Evolutionary conservation across 805 yeast species (phyloP), one percentile per base, ranked within the genome.

Genomic region (Lachancea thermotolerans): DNA sequence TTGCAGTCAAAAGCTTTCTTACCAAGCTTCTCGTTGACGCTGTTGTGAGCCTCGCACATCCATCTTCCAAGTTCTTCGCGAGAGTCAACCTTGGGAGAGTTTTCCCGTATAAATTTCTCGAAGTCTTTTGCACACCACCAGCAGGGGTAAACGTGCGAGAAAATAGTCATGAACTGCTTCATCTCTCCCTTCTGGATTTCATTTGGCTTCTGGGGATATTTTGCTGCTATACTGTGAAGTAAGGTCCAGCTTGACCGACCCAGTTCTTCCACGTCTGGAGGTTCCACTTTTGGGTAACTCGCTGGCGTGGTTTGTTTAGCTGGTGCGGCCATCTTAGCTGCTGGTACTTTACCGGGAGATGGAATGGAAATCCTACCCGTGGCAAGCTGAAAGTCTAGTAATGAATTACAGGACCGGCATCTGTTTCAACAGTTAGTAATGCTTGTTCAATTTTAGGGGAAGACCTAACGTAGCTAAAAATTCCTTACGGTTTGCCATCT

Each of bases 1-100:
- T 80, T 71, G 57, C 98, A 91, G 60, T 91, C 89, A 60, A 93
- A 93, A 45, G 69, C 70, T 6, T 86, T 87, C 65, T 93, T 93
- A 1, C 95, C 95, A 25, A 91, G 62, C 62, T 89, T 90, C 15
- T 62, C 70, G 64, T 93, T 93, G n/a, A 93, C 98, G 32, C 77
- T 85, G 59, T 93, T 93, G 66, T 93, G 99, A 2, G 98, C 98
- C 49, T 81, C 85, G 67, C 98, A 93, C 45, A 93, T 68, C 99
- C 99, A 93, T 54, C 66, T 71, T 0, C 96, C 95, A 56, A 93
- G 78, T 44, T 78, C 83, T 43, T 88, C 95, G 53, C 85, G 87
- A 4, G 77, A 74, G 15, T 67, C 69, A 3, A 80, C 84, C 46
- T 69, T 70, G 15, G 87, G 85, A 37, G 70, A 62, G 15, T 79